Conservation (phyloP, 2,329 filamentous ascomycete genomes). For the Fusarium pseudonygamai region DNA sequence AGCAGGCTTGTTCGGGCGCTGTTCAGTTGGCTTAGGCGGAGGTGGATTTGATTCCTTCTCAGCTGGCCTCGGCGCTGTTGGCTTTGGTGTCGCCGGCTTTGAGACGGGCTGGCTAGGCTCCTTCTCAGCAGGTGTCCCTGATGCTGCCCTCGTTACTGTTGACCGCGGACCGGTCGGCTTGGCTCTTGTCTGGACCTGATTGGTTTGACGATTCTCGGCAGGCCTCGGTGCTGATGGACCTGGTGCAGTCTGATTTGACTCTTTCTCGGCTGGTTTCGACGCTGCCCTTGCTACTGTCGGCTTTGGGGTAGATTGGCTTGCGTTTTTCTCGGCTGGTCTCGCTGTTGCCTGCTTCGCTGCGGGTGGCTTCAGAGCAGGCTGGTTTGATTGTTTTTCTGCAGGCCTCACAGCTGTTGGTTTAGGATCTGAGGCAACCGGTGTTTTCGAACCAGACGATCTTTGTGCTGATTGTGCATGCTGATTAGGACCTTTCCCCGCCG, state of each 20-base stretch:
- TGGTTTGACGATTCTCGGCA: background rate
- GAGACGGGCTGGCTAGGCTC: background rate
- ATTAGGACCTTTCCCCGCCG: background rate
- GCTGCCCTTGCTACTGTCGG: background rate
- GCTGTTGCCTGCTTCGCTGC: background rate
- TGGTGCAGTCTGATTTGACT: background rate
- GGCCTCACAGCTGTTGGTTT: background rate
- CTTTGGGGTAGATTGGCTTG: background rate
- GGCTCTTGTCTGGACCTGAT: background rate
- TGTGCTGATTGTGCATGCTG: background rate
- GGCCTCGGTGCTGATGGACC: background rate
- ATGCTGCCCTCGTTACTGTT: background rate
- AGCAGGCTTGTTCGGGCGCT: background rate
- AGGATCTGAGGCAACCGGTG: background rate
- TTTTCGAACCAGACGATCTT: background rate
- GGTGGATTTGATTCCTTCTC: background rate
- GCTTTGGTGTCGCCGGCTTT: background rate
- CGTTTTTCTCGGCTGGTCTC: background rate
- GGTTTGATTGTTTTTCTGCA: background rate
- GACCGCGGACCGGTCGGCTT: background rate
- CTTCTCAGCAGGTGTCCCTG: background rate
- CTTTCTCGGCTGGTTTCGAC: background rate
- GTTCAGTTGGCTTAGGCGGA: background rate
- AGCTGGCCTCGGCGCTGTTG: background rate
- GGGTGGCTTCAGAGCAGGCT: background rate